Conservation (phyloP, 2,329 filamentous ascomycete species). For the Cucurbitaria berberidis region DNA sequence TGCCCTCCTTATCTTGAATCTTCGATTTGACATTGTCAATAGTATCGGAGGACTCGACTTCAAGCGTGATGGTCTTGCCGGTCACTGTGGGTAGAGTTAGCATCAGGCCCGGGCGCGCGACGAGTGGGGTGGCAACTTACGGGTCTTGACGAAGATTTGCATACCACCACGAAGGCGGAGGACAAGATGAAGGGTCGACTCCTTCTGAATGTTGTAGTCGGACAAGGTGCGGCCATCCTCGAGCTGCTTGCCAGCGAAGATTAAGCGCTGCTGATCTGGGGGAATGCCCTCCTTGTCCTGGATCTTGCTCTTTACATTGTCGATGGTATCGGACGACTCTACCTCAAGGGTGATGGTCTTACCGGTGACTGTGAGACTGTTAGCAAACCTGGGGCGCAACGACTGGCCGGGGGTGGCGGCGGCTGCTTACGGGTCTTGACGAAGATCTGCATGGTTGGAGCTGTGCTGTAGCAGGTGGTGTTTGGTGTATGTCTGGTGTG, state of each 20-base stretch:
- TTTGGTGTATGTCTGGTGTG: conserved; percentile 10
- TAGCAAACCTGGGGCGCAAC: conserved; percentile 35
- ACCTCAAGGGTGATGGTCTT: conserved; percentile 74
- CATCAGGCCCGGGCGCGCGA: conserved; percentile 34
- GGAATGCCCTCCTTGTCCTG: conserved; percentile 98
- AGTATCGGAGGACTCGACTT: conserved; percentile 50
- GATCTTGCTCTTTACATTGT: conserved; percentile 97
- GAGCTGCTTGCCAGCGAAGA: conserved; percentile 96
- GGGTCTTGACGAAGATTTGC: conserved; percentile 69
- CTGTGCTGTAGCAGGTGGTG: conserved; percentile 15
- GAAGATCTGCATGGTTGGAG: conserved; percentile 85
- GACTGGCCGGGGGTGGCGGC: conserved; percentile 21
- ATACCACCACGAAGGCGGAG: conserved; percentile 72
- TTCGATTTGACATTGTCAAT: conserved; percentile 51
- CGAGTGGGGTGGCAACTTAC: conserved; percentile 36
- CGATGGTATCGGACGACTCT: conserved; percentile 82
- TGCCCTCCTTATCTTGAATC: conserved; percentile 66
- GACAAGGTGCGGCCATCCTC: conserved; percentile 91
- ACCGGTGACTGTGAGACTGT: conserved; percentile 61
- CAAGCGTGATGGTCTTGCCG: conserved; percentile 61
- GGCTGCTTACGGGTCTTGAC: conserved; percentile 85
- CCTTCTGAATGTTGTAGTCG: conserved; percentile 96
- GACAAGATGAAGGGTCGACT: conserved; percentile 74
- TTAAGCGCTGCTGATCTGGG: conserved; percentile 94
- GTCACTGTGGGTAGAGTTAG: conserved; percentile 56